Conservation (phyloP, 2,329 filamentous ascomycete species). For the Cercospora nicotianae region DNA sequence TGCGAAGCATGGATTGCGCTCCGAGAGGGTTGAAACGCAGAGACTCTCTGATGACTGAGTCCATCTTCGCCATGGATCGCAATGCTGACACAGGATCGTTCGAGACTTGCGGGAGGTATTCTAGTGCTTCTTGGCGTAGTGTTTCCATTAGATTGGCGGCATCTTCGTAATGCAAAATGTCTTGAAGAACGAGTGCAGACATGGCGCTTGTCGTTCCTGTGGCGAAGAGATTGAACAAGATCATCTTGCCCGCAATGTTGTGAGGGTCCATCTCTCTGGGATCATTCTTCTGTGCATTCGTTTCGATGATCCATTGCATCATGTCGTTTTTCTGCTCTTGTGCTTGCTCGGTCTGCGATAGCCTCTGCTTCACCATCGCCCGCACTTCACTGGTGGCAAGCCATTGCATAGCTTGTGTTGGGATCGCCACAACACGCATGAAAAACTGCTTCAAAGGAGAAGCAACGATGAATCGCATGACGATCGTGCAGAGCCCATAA, state of each 20-base stretch:
- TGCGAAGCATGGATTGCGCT: constrained; percentile 19
- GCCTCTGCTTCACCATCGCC: not conserved
- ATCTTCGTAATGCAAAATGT: constrained; percentile 21
- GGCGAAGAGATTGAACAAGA: constrained; percentile 30
- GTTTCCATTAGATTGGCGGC: not conserved
- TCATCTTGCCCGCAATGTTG: constrained; percentile 20
- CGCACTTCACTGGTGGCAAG: not conserved
- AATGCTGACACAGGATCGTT: not conserved
- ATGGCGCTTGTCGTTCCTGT: constrained; percentile 26
- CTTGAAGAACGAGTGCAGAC: constrained; percentile 20
- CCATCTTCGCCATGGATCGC: constrained; percentile 10
- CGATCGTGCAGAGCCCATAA: constrained; percentile 15
- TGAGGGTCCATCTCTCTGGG: constrained; percentile 13
- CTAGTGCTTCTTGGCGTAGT: not conserved
- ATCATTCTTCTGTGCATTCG: constrained; percentile 7
- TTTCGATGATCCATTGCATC: constrained; percentile 26
- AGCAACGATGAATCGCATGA: constrained; percentile 13
- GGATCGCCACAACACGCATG: constrained; percentile 11
- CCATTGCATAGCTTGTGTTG: constrained; percentile 9
- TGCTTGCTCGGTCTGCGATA: not conserved
- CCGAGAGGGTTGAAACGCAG: constrained; percentile 23
- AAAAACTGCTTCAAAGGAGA: not conserved
- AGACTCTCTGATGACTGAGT: constrained; percentile 33
- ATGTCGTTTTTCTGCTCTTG: constrained; percentile 16
- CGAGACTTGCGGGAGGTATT: not conserved